Evolutionary conservation across 1,284 basidiomycete species (phyloP), one percentile per base, ranked within the genome.

Genomic region (Phellopilus nigrolimitatus): DNA sequence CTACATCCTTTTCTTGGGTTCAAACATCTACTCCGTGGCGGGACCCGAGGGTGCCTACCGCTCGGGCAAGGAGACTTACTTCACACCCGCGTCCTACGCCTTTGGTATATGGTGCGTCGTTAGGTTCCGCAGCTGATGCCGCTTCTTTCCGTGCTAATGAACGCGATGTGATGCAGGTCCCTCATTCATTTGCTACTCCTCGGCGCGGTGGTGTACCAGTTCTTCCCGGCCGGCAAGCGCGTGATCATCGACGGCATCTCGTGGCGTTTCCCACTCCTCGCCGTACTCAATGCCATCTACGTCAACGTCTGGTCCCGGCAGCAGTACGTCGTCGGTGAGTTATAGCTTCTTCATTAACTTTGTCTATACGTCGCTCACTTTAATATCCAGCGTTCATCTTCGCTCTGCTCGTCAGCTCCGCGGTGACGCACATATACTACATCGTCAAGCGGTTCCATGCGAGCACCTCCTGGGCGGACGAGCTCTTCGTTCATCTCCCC

Each of bases 391-490:
- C 93, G 9, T 95, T 97, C 67, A 68, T 95, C 60, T 79, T 94
- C 54, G 79, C 90, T 9, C 81, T 97, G 43, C 78, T 95, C 61
- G 91, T 93, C 57, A 86, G 84, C 62, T 86, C 83, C 54, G 68
- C 84, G 17, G 88, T 91, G 4, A 89, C 87, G 65, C 89, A 95
- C 69, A 90, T 95, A 66, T 97, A 97, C 73, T 95, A 93, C 64
- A 74, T 88, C 56, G 84, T 95, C 65, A 95, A 94, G 75, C 89
- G 90, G 67, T 79, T 83, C 57, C 84, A 95, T 67, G 66, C 77
- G 47, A 69, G 88, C 44, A 72, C 83, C 62, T 78, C 65, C 57
- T 63, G 76, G 36, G 73, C 76, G 22, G 90, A 93, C 57, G 91
- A 95, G 67, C 66, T 91, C 56, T 88, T 88, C 57, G 71, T 91